phyloP scores from a whole-genome alignment of 1,284 basidiomycete species.

The Apiotrichum mycotoxinovorans region DNA sequence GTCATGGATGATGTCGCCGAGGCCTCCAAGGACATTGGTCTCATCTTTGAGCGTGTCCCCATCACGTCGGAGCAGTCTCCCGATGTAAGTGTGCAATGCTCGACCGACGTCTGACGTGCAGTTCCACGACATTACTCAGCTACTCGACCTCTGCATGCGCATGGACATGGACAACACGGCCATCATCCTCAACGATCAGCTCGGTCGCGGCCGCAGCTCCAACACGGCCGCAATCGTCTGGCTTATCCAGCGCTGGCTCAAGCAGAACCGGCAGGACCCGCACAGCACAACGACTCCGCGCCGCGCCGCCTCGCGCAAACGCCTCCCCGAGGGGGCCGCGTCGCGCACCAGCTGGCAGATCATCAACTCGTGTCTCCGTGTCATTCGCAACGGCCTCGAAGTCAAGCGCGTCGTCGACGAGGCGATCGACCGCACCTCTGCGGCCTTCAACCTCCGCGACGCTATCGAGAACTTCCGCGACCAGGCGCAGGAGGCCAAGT shows the following conservation, averaged over 20 bases:
- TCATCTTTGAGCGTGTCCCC: constrained; percentile 81
- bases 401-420: constrained; percentile 86
- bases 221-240: constrained; percentile 82
- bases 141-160: constrained; percentile 79
- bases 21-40: constrained; percentile 55
- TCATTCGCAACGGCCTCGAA: constrained; percentile 82
- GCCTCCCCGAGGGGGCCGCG: constrained; percentile 15
- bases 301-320: constrained; percentile 11
- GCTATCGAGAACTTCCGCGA: constrained; percentile 72
- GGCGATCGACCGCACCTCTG: constrained; percentile 80
- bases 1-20: constrained; percentile 67
- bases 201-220: constrained; percentile 91
- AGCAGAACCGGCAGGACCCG: constrained; percentile 35
- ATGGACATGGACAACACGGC: constrained; percentile 69
- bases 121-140: constrained; percentile 58
- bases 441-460: constrained; percentile 79
- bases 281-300: constrained; percentile 14
- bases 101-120: constrained; percentile 23
- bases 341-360: constrained; percentile 58
- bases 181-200: constrained; percentile 93
- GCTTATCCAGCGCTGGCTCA: constrained; percentile 83
- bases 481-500: constrained; percentile 68
- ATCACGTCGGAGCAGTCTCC: constrained; percentile 67
- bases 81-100: constrained; percentile 36
- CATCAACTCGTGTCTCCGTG: constrained; percentile 71